phyloP scores from a whole-genome alignment of 805 yeast species.

The Metschnikowia orientalis region DNA sequence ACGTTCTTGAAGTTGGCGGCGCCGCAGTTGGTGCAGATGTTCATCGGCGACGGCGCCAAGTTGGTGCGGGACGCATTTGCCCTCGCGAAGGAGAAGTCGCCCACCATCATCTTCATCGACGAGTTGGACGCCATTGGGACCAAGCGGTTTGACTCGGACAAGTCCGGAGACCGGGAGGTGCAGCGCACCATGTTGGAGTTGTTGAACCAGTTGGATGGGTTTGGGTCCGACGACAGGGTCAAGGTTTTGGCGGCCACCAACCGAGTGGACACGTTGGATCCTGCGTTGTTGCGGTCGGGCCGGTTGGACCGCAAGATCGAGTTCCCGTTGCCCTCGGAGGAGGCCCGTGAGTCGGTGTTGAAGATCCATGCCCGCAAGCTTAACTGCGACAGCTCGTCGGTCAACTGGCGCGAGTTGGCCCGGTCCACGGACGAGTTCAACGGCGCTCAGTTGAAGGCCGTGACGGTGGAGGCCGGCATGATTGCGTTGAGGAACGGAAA shows the following conservation, averaged over 20 bases:
- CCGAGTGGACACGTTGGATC: constrained; percentile 21
- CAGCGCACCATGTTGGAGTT: constrained; percentile 22
- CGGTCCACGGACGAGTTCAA: constrained; percentile 97
- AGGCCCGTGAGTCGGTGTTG: constrained; percentile 92
- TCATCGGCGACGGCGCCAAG: constrained; percentile 22
- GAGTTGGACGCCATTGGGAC: constrained; percentile 23
- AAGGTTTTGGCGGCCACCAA: constrained; percentile 22
- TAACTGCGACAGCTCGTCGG: constrained; percentile 79
- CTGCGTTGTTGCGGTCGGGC: constrained; percentile 21
- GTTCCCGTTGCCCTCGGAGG: constrained; percentile 96
- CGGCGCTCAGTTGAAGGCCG: constrained; percentile 98
- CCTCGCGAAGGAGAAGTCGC: constrained; percentile 21
- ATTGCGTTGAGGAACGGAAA: constrained; percentile 96
- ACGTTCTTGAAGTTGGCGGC: constrained; percentile 22
- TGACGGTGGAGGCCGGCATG: constrained; percentile 99
- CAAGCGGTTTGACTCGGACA: constrained; percentile 21
- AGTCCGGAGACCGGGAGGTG: constrained; percentile 21
- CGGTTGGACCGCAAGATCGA: constrained; percentile 43
- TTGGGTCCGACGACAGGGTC: constrained; percentile 42
- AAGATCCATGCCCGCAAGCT: constrained; percentile 97
- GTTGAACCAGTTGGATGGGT: constrained; percentile 21
- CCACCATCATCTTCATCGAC: constrained; percentile 21
- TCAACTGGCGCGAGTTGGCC: constrained; percentile 98
- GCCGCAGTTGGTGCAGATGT: constrained; percentile 22
- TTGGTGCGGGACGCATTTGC: constrained; percentile 22